Conservation (phyloP, 768 basidiomycete genomes). For the Leccinellum rugosiceps region DNA sequence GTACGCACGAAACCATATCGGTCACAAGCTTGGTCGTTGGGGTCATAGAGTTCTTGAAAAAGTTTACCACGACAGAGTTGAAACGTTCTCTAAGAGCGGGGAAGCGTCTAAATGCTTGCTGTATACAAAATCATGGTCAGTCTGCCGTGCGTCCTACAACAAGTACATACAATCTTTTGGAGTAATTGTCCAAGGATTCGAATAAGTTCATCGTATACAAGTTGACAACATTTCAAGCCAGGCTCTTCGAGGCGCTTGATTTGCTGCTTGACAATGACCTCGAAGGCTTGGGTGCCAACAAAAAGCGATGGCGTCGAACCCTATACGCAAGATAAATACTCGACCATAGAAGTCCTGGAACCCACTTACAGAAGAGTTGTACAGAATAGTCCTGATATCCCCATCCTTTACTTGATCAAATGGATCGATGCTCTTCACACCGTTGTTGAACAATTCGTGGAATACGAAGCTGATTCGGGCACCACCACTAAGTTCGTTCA, state of each 20-base stretch:
- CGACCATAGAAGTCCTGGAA: background rate
- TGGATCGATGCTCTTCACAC: slow-evolving; percentile 93
- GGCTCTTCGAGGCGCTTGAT: slow-evolving; percentile 97
- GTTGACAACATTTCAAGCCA: slow-evolving; percentile 85
- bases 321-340: slow-evolving; percentile 35
- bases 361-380: slow-evolving; percentile 88
- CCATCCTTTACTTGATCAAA: slow-evolving; percentile 99
- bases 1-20: slow-evolving; percentile 85
- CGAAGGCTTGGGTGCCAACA: slow-evolving; percentile 95
- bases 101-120: slow-evolving; percentile 96
- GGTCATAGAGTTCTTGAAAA: slow-evolving; percentile 91
- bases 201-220: slow-evolving; percentile 97
- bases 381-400: slow-evolving; percentile 92
- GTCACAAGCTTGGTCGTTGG: slow-evolving; percentile 94
- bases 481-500: slow-evolving; percentile 98
- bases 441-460: slow-evolving; percentile 97
- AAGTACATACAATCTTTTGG: slow-evolving; percentile 73
- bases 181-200: slow-evolving; percentile 91
- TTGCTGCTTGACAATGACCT: slow-evolving; percentile 98
- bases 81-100: slow-evolving; percentile 96
- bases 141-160: background rate
- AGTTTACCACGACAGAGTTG: slow-evolving; percentile 93
- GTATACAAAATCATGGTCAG: slow-evolving; percentile 8
- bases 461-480: slow-evolving; percentile 99
- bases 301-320: slow-evolving; percentile 96